Conservation (phyloP, 2,329 filamentous ascomycete genomes). For the Penicillium occitanis region DNA sequence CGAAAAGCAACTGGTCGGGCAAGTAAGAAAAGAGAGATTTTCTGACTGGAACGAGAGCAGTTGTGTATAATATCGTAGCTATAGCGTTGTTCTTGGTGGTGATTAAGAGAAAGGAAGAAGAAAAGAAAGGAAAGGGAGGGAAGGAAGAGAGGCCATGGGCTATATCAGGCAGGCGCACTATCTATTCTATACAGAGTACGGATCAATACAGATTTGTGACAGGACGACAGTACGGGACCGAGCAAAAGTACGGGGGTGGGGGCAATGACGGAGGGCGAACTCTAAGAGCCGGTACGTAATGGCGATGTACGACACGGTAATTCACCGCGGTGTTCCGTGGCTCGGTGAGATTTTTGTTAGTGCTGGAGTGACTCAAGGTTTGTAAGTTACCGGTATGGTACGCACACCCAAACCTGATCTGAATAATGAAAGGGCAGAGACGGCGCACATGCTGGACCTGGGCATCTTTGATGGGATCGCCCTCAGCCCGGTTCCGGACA, state of each 20-base stretch:
- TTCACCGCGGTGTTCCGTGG: constrained; percentile 2
- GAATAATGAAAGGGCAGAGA: constrained; percentile 6
- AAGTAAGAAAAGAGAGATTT: constrained; percentile 1
- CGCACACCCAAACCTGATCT: neutral
- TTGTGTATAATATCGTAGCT: constrained; percentile 3
- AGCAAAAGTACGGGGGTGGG: constrained; percentile 13
- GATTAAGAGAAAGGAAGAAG: constrained; percentile 3
- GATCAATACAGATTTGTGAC: neutral
- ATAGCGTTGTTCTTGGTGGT: constrained; percentile 9
- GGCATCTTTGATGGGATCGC: neutral
- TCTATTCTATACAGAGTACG: neutral
- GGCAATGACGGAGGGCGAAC: constrained; percentile 7
- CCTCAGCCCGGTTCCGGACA: neutral
- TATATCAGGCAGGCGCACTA: constrained; percentile 10
- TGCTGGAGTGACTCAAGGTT: neutral
- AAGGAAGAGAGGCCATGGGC: neutral
- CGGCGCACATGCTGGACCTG: constrained; percentile 12
- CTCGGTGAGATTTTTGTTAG: neutral
- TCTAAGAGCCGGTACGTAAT: neutral
- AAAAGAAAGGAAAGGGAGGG: neutral
- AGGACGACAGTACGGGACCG: neutral
- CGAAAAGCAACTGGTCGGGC: constrained; percentile 11
- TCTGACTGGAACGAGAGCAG: constrained; percentile 10
- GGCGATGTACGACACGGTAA: constrained; percentile 12
- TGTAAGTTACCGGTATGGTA: constrained; percentile 11